A percentile compares a stretch with the other conserved stretches of the same genome.
Evolutionary conservation across 805 yeast species (phyloP).

Genomic region (Diddensiella santjacobensis): DNA sequence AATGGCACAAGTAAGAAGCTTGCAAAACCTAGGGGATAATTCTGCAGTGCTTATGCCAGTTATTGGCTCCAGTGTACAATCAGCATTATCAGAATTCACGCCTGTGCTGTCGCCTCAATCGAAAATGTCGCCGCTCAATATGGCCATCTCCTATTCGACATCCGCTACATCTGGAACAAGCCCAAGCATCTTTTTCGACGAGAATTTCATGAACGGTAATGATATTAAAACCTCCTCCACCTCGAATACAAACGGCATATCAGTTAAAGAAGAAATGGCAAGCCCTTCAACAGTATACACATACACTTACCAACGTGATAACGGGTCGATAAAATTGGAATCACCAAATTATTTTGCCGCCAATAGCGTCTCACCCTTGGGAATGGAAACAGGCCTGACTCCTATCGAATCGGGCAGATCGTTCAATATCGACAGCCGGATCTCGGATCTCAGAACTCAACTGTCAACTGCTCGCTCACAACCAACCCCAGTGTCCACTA

Average conservation of each 20-base stretch:
- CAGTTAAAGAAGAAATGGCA: background rate
- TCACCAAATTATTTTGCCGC: background rate
- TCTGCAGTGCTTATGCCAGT: background rate
- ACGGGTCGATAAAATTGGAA: background rate
- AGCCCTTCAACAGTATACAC: background rate
- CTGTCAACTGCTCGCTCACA: background rate
- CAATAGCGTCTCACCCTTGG: background rate
- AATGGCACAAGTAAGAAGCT: background rate
- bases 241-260: background rate
- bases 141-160: background rate
- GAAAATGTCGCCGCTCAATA: background rate
- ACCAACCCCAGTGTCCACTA: background rate
- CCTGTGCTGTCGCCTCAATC: background rate
- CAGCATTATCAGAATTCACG: background rate
- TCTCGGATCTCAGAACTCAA: conserved; percentile 16
- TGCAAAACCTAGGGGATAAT: background rate
- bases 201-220: background rate
- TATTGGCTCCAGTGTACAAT: background rate
- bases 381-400: background rate
- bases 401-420: background rate
- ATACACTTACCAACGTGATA: background rate
- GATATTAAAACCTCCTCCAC: background rate
- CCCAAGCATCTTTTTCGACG: conserved; percentile 1
- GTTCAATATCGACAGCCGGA: conserved; percentile 11
- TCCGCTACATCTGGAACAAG: background rate